Conservation (phyloP, 2,329 filamentous ascomycete genomes). For the Alternaria gaisen region DNA sequence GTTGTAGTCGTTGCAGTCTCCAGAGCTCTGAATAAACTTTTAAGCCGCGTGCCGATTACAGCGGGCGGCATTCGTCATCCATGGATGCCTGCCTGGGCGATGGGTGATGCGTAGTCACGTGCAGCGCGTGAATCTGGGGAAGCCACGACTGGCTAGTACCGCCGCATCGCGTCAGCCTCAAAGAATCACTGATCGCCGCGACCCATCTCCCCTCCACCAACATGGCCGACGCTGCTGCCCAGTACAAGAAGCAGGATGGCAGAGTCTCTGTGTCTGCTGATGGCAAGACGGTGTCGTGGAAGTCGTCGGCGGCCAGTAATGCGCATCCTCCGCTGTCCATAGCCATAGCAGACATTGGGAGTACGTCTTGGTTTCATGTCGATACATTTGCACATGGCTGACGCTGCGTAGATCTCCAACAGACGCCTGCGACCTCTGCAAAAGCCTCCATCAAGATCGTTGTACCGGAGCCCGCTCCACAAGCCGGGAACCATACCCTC, state of each 20-base stretch:
- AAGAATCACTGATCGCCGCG: background rate
- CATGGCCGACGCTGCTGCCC: slow-evolving; percentile 51
- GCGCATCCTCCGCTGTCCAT: slow-evolving; percentile 74
- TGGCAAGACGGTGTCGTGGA: slow-evolving; percentile 81
- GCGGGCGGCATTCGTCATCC: background rate
- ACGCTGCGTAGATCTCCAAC: slow-evolving; percentile 77
- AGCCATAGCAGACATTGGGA: slow-evolving; percentile 79
- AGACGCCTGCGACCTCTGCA: slow-evolving; percentile 84
- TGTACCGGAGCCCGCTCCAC: slow-evolving; percentile 69
- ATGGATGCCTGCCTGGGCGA: background rate
- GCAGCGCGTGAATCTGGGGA: slow-evolving; percentile 23
- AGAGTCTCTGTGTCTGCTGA: slow-evolving; percentile 78
- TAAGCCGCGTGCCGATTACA: background rate
- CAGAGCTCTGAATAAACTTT: background rate
- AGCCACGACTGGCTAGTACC: slow-evolving; percentile 21
- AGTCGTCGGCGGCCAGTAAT: slow-evolving; percentile 62
- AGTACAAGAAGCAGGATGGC: slow-evolving; percentile 97
- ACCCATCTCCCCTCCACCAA: slow-evolving; percentile 21
- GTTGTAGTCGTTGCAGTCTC: background rate
- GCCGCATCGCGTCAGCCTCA: slow-evolving; percentile 10
- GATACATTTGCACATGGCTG: slow-evolving; percentile 11
- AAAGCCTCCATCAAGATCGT: slow-evolving; percentile 97
- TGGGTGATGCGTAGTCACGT: slow-evolving; percentile 23
- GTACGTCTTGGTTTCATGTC: slow-evolving; percentile 61
- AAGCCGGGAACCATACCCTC: slow-evolving; percentile 80